A percentile compares a stretch with the other conserved stretches of the same genome.
Conservation (phyloP, 2,329 filamentous ascomycete species). For the Ophiostoma ips region DNA sequence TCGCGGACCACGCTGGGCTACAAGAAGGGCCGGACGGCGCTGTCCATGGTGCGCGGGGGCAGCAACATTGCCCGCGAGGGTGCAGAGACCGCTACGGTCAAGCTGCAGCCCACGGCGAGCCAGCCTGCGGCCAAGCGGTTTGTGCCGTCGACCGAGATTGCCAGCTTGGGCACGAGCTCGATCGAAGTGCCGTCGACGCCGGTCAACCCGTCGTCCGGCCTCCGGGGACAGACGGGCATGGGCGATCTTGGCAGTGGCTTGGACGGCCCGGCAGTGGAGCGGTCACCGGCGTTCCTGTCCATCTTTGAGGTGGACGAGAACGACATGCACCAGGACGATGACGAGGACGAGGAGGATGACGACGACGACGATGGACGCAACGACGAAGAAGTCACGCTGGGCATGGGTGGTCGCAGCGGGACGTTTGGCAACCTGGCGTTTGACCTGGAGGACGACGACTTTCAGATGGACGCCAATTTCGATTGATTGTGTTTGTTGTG, state of each 20-base stretch:
- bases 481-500: not conserved
- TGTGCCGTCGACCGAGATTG: constrained; percentile 1
- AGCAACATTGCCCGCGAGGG: constrained; percentile 14
- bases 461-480: constrained; percentile 35
- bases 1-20: constrained; percentile 80
- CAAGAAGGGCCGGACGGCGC: constrained; percentile 54
- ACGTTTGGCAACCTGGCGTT: constrained; percentile 24
- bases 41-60: constrained; percentile 28
- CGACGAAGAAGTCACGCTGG: not conserved
- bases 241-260: constrained; percentile 8
- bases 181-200: not conserved
- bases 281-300: constrained; percentile 38
- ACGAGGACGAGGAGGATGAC: constrained; percentile 9
- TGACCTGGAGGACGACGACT: constrained; percentile 35
- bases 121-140: not conserved
- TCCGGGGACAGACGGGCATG: not conserved
- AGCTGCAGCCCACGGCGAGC: not conserved
- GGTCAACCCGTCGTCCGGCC: not conserved
- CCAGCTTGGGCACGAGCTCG: not conserved
- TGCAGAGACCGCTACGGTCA: constrained; percentile 19
- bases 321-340: constrained; percentile 30
- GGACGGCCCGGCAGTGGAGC: constrained; percentile 20
- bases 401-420: constrained; percentile 10
- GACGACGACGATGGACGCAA: not conserved
- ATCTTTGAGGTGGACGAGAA: constrained; percentile 39